A percentile compares a stretch with the other conserved stretches of the same genome.
These are phyloP conservation scores for Rosa multiflora DNA, from an alignment of 306 rosid genomes.

Conservation along the genomic window DNA sequence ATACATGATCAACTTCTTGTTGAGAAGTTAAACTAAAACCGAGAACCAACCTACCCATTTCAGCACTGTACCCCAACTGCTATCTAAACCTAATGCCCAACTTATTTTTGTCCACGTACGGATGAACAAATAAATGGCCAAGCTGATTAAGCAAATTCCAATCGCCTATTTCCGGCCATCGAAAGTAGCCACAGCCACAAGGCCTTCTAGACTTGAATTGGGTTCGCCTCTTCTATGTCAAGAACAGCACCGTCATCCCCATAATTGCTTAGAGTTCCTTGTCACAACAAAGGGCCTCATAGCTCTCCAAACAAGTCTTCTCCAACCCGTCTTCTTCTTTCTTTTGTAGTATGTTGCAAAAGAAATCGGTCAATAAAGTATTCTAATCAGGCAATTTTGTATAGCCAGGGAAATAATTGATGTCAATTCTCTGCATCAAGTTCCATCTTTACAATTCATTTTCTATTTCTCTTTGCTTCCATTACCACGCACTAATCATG, in stretches of 20 bases:
- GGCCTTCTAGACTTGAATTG: conserved; percentile 30
- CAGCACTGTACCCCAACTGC: conserved; percentile 56
- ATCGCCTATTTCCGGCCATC: conserved; percentile 11
- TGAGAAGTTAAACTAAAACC: conserved; percentile 50
- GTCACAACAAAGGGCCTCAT: conserved; percentile 29
- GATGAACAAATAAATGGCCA: conserved; percentile 33
- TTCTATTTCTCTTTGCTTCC: too few relatives aligned
- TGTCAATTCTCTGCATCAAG: conserved; percentile 43
- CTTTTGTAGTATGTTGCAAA: conserved; percentile 56
- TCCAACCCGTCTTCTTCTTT: conserved; percentile 25
- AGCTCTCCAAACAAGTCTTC: conserved; percentile 31
- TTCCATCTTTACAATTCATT: too few relatives aligned
- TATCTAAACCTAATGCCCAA: conserved; percentile 41
- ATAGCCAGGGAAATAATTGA: conserved; percentile 93
- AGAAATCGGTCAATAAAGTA: conserved; percentile 71
- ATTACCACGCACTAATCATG: too few relatives aligned
- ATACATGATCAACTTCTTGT: conserved; percentile 53
- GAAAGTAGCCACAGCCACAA: background rate
- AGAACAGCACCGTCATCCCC: conserved; percentile 35
- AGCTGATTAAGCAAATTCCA: conserved; percentile 24
- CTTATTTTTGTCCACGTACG: conserved; percentile 24
- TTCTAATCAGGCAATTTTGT: conserved; percentile 95
- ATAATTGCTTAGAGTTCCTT: conserved; percentile 37
- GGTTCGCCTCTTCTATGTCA: conserved; percentile 37
- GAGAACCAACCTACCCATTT: conserved; percentile 49